A percentile compares a stretch with the other conserved stretches of the same genome.
Conservation (phyloP, 306 rosid genomes). For the Castanopsis chinensis region DNA sequence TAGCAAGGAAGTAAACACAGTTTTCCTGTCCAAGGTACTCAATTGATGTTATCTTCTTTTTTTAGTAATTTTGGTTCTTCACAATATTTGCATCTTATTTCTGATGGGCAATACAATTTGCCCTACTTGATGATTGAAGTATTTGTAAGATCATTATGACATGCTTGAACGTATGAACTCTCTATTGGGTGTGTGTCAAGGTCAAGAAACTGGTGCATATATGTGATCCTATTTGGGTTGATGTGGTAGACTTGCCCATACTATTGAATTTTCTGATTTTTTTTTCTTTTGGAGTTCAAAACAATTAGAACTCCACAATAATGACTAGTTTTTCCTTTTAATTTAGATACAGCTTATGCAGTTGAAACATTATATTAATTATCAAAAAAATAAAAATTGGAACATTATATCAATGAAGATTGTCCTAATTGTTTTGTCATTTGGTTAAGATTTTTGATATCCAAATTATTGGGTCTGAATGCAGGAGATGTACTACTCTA, state of each 20-base stretch:
- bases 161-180: constrained; percentile 3
- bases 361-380: not conserved
- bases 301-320: not conserved
- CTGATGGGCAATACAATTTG: constrained; percentile 2
- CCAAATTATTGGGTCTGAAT: constrained; percentile 18
- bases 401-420: not conserved
- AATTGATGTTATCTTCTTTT: constrained; percentile 16
- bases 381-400: not conserved
- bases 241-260: not conserved
- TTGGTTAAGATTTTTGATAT: not conserved
- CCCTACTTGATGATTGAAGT: not conserved
- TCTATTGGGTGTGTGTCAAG: not conserved
- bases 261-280: not conserved
- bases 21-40: constrained; percentile 90
- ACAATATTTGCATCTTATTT: constrained; percentile 7
- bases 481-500: constrained; percentile 98
- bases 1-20: constrained; percentile 82
- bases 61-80: constrained; percentile 1
- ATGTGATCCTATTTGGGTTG: not conserved
- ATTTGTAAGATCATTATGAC: not conserved
- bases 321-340: not conserved
- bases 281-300: not conserved
- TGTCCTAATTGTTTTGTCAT: constrained; percentile 16
- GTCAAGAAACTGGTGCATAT: not conserved
- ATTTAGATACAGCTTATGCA: constrained; percentile 6